Conservation (phyloP, 1,139 yeast genomes). For the Diutina ranongensis region DNA sequence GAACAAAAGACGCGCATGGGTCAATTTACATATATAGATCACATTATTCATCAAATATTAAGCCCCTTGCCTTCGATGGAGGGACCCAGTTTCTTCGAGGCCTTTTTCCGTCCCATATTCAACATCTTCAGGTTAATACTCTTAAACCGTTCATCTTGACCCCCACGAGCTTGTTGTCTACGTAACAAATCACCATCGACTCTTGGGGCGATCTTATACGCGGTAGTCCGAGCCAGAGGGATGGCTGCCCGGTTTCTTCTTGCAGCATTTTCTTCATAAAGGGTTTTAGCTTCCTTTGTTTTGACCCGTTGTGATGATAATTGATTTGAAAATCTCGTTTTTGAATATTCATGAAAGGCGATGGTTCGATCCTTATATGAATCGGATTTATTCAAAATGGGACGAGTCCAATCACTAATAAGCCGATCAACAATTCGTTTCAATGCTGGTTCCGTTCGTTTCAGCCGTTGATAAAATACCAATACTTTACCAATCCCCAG, state of each 20-base stretch:
- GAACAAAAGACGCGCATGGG: too few relatives aligned
- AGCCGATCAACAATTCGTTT: constrained; percentile 83
- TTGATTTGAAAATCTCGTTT: constrained; percentile 39
- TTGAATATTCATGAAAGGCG: constrained; percentile 60
- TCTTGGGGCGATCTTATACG: constrained; percentile 84
- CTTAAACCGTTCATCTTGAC: constrained; percentile 68
- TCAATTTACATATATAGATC: too few relatives aligned
- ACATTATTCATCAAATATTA: constrained; percentile 22
- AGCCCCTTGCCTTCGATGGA: constrained; percentile 70
- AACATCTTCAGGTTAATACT: constrained; percentile 52
- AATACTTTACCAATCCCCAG: constrained; percentile 90
- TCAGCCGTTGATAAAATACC: constrained; percentile 85
- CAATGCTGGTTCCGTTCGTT: constrained; percentile 76
- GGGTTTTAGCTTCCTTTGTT: constrained; percentile 37
- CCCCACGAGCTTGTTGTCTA: constrained; percentile 27
- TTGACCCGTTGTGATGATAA: constrained; percentile 22
- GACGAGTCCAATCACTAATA: constrained; percentile 97
- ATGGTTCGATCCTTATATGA: constrained; percentile 84
- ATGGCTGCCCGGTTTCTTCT: constrained; percentile 91
- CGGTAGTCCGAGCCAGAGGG: constrained; percentile 80
- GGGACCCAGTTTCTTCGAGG: constrained; percentile 55
- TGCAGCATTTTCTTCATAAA: constrained; percentile 86
- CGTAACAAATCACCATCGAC: constrained; percentile 39
- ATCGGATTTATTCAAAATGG: constrained; percentile 91
- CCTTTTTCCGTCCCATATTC: constrained; percentile 26